Percentiles rank a stretch among this genome's conserved stretches.
These are phyloP conservation scores for Aspergillus tanneri DNA, from an alignment of 2,329 filamentous ascomycete species.

Conservation along the genomic window DNA sequence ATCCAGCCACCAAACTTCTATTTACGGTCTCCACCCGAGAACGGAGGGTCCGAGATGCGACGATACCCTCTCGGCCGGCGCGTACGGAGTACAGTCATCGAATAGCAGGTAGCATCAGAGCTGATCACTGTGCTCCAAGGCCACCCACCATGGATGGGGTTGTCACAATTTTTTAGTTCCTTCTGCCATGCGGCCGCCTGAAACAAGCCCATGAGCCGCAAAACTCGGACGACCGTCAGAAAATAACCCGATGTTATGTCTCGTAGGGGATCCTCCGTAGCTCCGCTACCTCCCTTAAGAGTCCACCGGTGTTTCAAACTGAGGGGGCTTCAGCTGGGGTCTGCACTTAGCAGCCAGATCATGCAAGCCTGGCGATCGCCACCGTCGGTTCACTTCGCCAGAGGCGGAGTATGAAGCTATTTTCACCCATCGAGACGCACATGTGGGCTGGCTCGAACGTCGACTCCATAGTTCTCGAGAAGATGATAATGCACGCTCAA, in stretches of 20 bases:
- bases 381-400: no score
- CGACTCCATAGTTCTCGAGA: not conserved
- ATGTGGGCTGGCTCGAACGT: not conserved
- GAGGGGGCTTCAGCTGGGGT: slow-evolving; percentile 16
- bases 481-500: slow-evolving; percentile 1
- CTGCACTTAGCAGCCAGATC: slow-evolving; percentile 14
- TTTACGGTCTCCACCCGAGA: slow-evolving; percentile 4
- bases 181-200: slow-evolving; percentile 1
- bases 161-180: slow-evolving; percentile 2
- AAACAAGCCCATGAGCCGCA: slow-evolving; percentile 8
- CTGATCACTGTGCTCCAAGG: slow-evolving; percentile 4
- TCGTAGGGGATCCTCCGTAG: slow-evolving; percentile 6
- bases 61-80: slow-evolving; percentile 1
- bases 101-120: slow-evolving; percentile 8
- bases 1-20: not conserved
- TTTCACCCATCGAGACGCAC: not conserved
- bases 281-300: slow-evolving; percentile 3
- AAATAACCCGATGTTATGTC: slow-evolving; percentile 1
- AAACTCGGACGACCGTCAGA: not conserved
- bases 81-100: slow-evolving; percentile 5
- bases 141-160: not conserved
- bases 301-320: slow-evolving; percentile 18
- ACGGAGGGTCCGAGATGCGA: slow-evolving; percentile 18
- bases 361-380: slow-evolving; percentile 6
- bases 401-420: not conserved